These are phyloP conservation scores for Aeschynomene evenia DNA, from an alignment of 306 rosid genomes.

Conservation along the genomic window DNA sequence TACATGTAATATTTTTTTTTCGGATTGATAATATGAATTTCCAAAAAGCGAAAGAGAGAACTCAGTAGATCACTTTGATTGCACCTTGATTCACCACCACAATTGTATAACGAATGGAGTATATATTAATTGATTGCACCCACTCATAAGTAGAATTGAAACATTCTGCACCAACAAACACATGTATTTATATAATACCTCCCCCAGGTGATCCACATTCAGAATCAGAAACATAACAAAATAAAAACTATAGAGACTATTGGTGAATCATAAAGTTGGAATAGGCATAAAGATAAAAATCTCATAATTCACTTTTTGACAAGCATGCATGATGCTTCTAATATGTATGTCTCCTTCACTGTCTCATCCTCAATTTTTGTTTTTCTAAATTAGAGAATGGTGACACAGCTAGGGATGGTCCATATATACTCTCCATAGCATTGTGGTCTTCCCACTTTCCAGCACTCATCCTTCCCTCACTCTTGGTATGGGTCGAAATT, in stretches of 20 bases:
- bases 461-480: background rate
- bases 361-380: background rate
- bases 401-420: background rate
- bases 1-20: too few species aligned
- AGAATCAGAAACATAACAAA: background rate
- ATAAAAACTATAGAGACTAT: background rate
- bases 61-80: too few species aligned
- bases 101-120: background rate
- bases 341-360: background rate
- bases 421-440: background rate
- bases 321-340: background rate
- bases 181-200: background rate
- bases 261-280: background rate
- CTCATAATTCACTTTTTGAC: background rate
- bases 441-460: constrained; percentile 22
- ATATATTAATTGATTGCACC: background rate
- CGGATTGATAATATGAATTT: too few species aligned
- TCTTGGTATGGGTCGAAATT: too few species aligned
- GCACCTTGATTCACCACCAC: background rate
- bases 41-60: too few species aligned
- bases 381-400: background rate
- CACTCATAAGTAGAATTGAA: background rate
- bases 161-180: background rate
- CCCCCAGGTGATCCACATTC: background rate
- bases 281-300: background rate